Evolutionary conservation across 331 rosid species (phyloP), one percentile per base, ranked within the genome.

Genomic region (Spiraea crenata): DNA sequence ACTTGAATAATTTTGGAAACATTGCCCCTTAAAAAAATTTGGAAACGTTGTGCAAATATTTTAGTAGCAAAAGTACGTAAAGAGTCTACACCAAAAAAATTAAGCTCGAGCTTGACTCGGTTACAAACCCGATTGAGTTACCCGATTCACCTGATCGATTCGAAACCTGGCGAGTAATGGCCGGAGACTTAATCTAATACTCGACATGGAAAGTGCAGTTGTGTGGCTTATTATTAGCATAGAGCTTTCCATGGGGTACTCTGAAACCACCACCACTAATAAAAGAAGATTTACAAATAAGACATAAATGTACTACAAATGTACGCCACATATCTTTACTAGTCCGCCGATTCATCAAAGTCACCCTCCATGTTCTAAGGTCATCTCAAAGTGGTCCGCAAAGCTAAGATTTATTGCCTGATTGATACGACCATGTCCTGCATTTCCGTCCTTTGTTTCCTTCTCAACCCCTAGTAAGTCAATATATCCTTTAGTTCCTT

Each of bases 211-310:
- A 44, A 20, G 6, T 56, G 64, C 34, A 71, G 71, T 51, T 72
- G 80, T 71, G 74, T 57, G 74, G 80, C 74, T 65, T 70, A 63
- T 65, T 70, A 63, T 71, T 17, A 60, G 39, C 69, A 62, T 39
- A 69, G 65, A 60, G 79, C 67, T 82, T 78, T 72, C 85, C 81
- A 74, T 48, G 93, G 87, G 93, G 80, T 73, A 88, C 77, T 74
- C 68, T 75, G 74, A 74, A 78, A 80, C 72, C 66, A 78, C 52
- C 7, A 35, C 89, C 95, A 85, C 88, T 37, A 35, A 60, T 37
- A 20, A 17, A 65, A 55, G 45, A 48, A 67, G n/a, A 54, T 69
- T 10, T 63, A 39, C 25, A 81, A 77, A 48, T 25, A 56, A 64
- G 84, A 78, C 89, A 83, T 75, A 75, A 72, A 73, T 68, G 74